A percentile compares a stretch with the other conserved stretches of the same genome.
phyloP scores from a whole-genome alignment of 225 moss, liverwort and hornwort genomes.

The Sphagnum contortum region DNA sequence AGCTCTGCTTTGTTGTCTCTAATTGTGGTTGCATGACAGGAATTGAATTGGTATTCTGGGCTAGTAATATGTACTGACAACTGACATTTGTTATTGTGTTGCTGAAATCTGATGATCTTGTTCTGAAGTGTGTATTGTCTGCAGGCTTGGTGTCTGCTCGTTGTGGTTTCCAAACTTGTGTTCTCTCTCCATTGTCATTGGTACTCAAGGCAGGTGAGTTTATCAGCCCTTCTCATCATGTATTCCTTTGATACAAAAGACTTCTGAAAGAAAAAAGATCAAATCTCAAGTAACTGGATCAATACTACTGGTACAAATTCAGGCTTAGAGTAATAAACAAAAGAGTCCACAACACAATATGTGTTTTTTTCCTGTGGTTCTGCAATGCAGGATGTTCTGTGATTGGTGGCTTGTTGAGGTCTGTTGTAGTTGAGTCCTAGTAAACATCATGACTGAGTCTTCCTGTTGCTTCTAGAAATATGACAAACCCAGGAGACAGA shows the following conservation, averaged over 20 bases:
- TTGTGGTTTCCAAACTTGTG: no score
- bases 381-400: constrained; percentile 9
- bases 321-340: neutral
- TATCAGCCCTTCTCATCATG: neutral
- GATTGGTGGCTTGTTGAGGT: no score
- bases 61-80: no score
- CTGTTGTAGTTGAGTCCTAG: constrained; percentile 23
- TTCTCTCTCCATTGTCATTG: neutral
- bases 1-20: no score
- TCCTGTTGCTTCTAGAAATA: no score
- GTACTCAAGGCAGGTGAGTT: neutral
- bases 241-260: neutral
- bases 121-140: no score
- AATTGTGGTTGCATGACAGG: no score
- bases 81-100: no score
- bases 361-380: constrained; percentile 21
- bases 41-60: no score
- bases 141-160: no score
- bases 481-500: no score
- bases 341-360: constrained; percentile 7
- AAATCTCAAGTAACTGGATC: neutral
- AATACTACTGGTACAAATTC: neutral
- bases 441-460: neutral
- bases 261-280: neutral
- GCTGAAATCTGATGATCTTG: no score